phyloP scores from a whole-genome alignment of 495 filamentous ascomycete genomes.

The Xylaria acuta region DNA sequence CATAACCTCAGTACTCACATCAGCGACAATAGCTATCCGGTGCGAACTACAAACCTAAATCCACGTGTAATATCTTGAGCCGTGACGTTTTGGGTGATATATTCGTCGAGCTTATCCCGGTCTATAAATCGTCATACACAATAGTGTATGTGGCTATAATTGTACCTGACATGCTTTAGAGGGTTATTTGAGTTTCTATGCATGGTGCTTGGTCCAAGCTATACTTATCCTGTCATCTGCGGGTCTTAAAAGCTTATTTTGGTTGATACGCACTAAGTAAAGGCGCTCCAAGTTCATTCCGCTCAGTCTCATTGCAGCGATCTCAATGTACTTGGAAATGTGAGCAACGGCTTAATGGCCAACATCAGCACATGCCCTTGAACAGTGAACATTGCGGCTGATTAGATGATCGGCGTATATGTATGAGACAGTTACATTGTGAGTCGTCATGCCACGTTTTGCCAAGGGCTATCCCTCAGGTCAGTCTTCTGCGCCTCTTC shows the following conservation, averaged over 20 bases:
- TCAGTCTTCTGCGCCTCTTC: not conserved
- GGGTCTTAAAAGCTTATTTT: not conserved
- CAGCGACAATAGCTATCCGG: not conserved
- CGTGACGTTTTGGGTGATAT: not conserved
- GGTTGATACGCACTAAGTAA: not conserved
- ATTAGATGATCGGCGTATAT: not conserved
- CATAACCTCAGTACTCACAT: not conserved
- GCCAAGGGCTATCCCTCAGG: conserved; percentile 6
- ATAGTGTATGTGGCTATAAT: too few relatives aligned
- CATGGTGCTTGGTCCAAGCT: not conserved
- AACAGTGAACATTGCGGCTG: not conserved
- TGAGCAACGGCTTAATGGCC: not conserved
- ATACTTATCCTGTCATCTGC: not conserved
- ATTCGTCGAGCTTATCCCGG: not conserved
- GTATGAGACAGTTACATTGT: conserved; percentile 7
- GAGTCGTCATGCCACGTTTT: conserved; percentile 1
- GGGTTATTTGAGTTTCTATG: not conserved
- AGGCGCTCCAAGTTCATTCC: not conserved
- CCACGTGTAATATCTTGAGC: not conserved
- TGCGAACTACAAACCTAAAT: not conserved
- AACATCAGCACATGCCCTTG: not conserved
- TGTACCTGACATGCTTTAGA: not conserved
- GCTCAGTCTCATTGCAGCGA: not conserved
- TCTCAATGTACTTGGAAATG: not conserved
- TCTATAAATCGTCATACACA: too few relatives aligned